Conservation (phyloP, 768 basidiomycete genomes). For the Mycena crocata region DNA sequence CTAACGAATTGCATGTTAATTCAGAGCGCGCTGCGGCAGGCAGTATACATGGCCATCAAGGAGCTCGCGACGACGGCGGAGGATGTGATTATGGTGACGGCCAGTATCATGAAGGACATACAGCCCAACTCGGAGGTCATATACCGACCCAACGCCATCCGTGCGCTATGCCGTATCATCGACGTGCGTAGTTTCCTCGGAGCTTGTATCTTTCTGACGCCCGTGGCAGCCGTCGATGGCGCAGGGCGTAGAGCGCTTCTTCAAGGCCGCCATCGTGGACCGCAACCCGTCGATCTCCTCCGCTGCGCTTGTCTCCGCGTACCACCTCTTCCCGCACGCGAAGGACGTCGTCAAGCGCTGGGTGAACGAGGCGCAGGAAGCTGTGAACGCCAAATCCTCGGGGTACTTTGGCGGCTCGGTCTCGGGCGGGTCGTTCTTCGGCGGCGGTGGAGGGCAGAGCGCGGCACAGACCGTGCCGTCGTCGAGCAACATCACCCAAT, state of each 20-base stretch:
- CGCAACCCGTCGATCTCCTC: constrained; percentile 95
- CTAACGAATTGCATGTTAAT: constrained; percentile 9
- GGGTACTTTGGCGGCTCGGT: constrained; percentile 72
- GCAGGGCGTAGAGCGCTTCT: constrained; percentile 98
- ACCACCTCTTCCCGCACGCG: constrained; percentile 93
- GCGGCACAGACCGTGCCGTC: constrained; percentile 85
- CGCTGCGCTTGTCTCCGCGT: constrained; percentile 95
- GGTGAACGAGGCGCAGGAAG: constrained; percentile 99
- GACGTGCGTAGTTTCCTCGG: constrained; percentile 75
- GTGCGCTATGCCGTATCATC: constrained; percentile 95
- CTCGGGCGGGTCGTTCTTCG: constrained; percentile 71
- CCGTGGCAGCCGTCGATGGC: constrained; percentile 92
- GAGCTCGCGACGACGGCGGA: constrained; percentile 96
- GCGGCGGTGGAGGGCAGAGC: constrained; percentile 70
- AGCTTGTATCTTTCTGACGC: constrained; percentile 16
- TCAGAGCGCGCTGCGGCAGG: constrained; percentile 94
- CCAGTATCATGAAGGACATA: constrained; percentile 99
- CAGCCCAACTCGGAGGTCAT: constrained; percentile 99
- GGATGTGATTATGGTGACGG: constrained; percentile 99
- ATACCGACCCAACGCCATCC: constrained; percentile 97
- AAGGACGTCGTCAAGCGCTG: constrained; percentile 98
- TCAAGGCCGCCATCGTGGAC: constrained; percentile 99
- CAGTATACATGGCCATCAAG: constrained; percentile 98
- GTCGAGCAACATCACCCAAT: constrained; percentile 94
- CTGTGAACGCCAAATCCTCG: constrained; percentile 88